Conservation (phyloP, 208 protist species). For the Acanthamoeba culbertsoni region DNA sequence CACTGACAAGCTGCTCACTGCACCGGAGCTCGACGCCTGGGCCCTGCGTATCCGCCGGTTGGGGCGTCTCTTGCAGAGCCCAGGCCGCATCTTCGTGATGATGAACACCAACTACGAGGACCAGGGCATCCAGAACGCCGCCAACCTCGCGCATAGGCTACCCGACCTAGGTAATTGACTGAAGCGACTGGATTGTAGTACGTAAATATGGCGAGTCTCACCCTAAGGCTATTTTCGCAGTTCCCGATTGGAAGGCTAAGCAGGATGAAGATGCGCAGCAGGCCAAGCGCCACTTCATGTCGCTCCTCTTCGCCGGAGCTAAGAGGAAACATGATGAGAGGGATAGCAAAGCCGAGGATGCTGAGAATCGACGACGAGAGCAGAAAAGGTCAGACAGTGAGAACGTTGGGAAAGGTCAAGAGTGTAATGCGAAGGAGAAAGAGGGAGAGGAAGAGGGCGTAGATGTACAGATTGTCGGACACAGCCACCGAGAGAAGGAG, state of each 20-base stretch:
- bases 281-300: slow-evolving; percentile 24
- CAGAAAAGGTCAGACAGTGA: background rate
- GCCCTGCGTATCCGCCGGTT: background rate
- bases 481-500: background rate
- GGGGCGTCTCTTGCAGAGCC: background rate
- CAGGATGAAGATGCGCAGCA: slow-evolving; percentile 8
- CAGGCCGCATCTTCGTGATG: background rate
- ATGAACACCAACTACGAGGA: slow-evolving; percentile 58
- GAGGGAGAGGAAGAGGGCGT: background rate
- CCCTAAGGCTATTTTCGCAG: background rate
- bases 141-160: background rate
- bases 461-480: background rate
- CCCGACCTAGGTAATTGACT: background rate
- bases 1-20: background rate
- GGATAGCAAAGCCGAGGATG: background rate
- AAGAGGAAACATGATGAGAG: background rate
- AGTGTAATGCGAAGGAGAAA: background rate
- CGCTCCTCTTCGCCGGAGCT: background rate
- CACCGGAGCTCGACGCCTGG: slow-evolving; percentile 17
- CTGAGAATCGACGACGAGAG: background rate
- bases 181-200: background rate
- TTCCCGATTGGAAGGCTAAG: slow-evolving; percentile 3
- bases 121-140: slow-evolving; percentile 52
- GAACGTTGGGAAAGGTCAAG: background rate
- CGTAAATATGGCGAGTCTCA: background rate